These are phyloP conservation scores for Leishmania mexicana DNA, from an alignment of 208 protist species.

Conservation along the genomic window DNA sequence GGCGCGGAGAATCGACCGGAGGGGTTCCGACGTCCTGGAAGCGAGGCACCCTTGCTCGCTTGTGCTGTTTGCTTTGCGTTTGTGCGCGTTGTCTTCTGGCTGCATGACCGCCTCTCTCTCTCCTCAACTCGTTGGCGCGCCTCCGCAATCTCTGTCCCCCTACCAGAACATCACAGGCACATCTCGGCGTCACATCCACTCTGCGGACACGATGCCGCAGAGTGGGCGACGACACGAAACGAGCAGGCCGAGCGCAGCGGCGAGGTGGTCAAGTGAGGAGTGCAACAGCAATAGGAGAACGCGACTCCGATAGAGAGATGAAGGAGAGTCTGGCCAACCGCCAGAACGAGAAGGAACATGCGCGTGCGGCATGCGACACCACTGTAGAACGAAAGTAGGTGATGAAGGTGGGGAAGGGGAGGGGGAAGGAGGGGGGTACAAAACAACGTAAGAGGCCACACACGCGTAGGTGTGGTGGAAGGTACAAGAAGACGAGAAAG, in stretches of 20 bases:
- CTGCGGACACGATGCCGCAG: background rate
- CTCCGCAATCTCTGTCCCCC: background rate
- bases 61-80: background rate
- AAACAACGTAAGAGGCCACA: background rate
- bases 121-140: background rate
- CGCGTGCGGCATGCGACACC: background rate
- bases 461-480: background rate
- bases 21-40: background rate
- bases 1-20: background rate
- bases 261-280: background rate
- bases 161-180: background rate
- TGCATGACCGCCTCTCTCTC: background rate
- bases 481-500: background rate
- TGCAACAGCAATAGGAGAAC: background rate
- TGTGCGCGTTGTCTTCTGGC: background rate
- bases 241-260: background rate
- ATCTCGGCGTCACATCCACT: background rate
- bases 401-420: background rate
- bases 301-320: background rate
- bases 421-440: background rate
- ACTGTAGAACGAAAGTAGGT: no score
- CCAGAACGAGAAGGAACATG: background rate
- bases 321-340: background rate
- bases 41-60: background rate
- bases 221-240: background rate